Conservation (phyloP, 2,329 filamentous ascomycete genomes). For the Aspergillus sergii region DNA sequence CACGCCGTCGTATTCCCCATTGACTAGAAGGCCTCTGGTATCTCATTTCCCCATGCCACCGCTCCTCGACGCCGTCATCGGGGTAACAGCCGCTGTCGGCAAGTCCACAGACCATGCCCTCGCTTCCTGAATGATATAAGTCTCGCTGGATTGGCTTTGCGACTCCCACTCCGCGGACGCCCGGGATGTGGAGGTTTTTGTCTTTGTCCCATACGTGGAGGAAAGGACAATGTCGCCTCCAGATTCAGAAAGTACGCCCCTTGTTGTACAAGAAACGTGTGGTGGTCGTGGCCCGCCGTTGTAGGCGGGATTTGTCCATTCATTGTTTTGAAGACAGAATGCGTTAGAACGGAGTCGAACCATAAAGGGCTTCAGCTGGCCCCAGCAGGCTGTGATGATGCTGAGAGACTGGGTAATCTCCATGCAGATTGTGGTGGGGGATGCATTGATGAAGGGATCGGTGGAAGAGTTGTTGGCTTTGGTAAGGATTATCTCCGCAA, state of each 20-base stretch:
- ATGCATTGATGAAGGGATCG: conserved; percentile 20
- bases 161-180: conserved; percentile 13
- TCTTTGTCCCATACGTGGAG: neutral
- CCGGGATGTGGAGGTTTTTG: conserved; percentile 5
- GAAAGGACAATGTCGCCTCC: neutral
- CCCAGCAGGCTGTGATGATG: conserved; percentile 29
- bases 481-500: conserved; percentile 17
- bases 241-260: neutral
- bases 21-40: too few species aligned
- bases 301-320: neutral
- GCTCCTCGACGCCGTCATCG: too few species aligned
- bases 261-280: neutral
- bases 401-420: conserved; percentile 23
- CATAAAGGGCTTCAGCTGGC: conserved; percentile 26
- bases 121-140: conserved; percentile 19
- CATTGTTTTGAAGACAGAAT: conserved; percentile 14
- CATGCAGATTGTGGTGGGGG: conserved; percentile 20
- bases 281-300: neutral
- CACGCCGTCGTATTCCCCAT: too few species aligned
- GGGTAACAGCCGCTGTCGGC: too few species aligned
- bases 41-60: too few species aligned
- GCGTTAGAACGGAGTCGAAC: conserved; percentile 23
- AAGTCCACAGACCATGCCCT: neutral
- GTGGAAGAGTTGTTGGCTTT: conserved; percentile 6
- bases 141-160: conserved; percentile 20